Evolutionary conservation across 1,139 yeast genomes (phyloP).

Genomic region (Nematodospora anomalae): DNA sequence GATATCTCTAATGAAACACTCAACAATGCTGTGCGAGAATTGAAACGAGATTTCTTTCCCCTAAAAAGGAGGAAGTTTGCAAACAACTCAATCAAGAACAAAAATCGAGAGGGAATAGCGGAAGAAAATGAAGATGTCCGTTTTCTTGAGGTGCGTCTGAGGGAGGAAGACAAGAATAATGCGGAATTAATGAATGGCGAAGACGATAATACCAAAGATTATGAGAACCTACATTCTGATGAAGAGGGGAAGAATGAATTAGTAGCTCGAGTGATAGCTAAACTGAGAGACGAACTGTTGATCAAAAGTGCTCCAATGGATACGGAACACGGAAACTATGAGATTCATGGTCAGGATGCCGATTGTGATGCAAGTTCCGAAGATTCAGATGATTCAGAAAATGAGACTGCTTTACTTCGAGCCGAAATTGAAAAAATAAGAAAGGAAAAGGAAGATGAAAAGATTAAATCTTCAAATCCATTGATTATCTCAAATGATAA

Average conservation of each 20-base stretch:
- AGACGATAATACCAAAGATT: conserved; percentile 15
- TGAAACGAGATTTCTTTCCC: conserved; percentile 27
- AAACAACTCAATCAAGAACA: conserved; percentile 3
- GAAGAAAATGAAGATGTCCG: conserved; percentile 7
- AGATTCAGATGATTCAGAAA: conserved; percentile 22
- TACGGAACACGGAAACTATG: conserved; percentile 8
- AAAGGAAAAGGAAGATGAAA: conserved; percentile 29
- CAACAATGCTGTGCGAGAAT: conserved; percentile 25
- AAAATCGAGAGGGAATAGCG: conserved; percentile 1
- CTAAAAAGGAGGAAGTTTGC: conserved; percentile 14
- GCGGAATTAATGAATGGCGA: conserved; percentile 6
- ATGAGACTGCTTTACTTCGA: conserved; percentile 39
- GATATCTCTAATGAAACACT: conserved; percentile 21
- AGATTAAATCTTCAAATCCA: conserved; percentile 42
- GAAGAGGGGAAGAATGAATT: conserved; percentile 15
- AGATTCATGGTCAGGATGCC: conserved; percentile 12
- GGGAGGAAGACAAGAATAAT: conserved; percentile 4
- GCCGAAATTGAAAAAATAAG: conserved; percentile 56
- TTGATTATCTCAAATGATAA: conserved; percentile 25
- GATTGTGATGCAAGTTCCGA: conserved; percentile 13
- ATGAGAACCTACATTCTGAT: conserved; percentile 19
- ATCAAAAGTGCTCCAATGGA: too few species aligned
- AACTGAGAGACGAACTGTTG: too few species aligned
- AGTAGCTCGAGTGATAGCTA: conserved; percentile 19
- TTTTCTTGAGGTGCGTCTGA: too few species aligned